These are phyloP conservation scores for Sporothrix variecibatus DNA, from an alignment of 2,329 filamentous ascomycete species.

Conservation along the genomic window DNA sequence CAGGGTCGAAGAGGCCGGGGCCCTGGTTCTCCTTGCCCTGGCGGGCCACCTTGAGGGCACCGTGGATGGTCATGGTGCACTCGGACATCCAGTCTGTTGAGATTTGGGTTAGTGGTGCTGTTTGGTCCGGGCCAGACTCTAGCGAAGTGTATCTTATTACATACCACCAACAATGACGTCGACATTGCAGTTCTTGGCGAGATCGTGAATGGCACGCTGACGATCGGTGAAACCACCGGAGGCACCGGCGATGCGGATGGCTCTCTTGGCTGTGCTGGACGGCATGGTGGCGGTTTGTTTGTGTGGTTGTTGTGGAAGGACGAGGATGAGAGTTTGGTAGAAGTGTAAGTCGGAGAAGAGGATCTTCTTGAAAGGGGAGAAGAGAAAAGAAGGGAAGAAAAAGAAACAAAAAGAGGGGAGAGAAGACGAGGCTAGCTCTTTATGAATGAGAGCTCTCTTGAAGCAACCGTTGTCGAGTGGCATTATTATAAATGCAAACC, in stretches of 20 bases:
- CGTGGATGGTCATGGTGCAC: slow-evolving; percentile 40
- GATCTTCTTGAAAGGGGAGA: not conserved
- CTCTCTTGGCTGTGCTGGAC: slow-evolving; percentile 34
- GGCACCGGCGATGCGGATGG: slow-evolving; percentile 46
- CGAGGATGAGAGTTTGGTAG: not conserved
- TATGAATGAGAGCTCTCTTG: not conserved
- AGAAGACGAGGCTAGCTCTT: slow-evolving; percentile 9
- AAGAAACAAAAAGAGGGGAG: not conserved
- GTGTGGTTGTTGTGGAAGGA: not conserved
- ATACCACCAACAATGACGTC: slow-evolving; percentile 38
- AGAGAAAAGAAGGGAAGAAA: not conserved
- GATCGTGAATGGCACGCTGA: slow-evolving; percentile 44
- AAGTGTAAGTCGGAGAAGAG: slow-evolving; percentile 12
- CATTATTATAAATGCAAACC: slow-evolving; percentile 3
- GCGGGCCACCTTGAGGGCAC: slow-evolving; percentile 36
- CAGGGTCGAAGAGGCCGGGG: slow-evolving; percentile 36
- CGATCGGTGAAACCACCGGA: slow-evolving; percentile 48
- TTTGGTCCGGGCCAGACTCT: not conserved
- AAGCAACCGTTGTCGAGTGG: not conserved
- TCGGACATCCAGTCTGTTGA: slow-evolving; percentile 38
- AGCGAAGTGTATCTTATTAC: not conserved
- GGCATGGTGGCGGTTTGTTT: slow-evolving; percentile 16
- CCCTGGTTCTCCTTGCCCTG: slow-evolving; percentile 24
- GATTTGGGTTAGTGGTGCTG: not conserved
- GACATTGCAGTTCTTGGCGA: slow-evolving; percentile 43